Conservation (phyloP, 768 basidiomycete genomes). For the Kwoniella europaea region DNA sequence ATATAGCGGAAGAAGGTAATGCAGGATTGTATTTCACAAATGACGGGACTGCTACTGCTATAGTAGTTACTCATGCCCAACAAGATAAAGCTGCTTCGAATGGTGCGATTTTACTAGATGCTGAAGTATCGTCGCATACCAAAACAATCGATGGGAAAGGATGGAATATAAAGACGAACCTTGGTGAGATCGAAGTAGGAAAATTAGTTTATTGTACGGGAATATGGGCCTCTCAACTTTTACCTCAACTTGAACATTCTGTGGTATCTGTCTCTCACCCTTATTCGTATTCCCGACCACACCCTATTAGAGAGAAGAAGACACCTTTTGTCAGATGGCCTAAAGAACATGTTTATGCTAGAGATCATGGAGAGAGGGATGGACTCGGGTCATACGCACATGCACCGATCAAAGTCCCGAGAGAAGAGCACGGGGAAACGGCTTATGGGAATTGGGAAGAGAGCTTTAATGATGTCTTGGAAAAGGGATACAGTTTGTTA, state of each 20-base stretch:
- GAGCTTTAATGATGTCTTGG: slow-evolving; percentile 18
- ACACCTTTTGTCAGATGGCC: slow-evolving; percentile 30
- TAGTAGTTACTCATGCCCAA: slow-evolving; percentile 1
- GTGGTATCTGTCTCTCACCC: slow-evolving; percentile 29
- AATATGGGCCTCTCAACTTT: slow-evolving; percentile 28
- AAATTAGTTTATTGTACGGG: slow-evolving; percentile 19
- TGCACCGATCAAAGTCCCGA: slow-evolving; percentile 18
- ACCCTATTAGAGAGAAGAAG: slow-evolving; percentile 6
- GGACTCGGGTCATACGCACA: slow-evolving; percentile 26
- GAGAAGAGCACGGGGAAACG: slow-evolving; percentile 7
- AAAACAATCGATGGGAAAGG: not conserved
- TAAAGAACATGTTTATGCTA: slow-evolving; percentile 24
- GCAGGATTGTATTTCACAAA: slow-evolving; percentile 17
- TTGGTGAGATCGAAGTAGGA: slow-evolving; percentile 13
- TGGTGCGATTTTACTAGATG: slow-evolving; percentile 17
- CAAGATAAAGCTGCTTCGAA: slow-evolving; percentile 7
- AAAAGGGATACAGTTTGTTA: slow-evolving; percentile 11
- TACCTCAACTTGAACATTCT: slow-evolving; percentile 9
- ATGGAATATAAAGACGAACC: not conserved
- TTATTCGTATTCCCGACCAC: slow-evolving; percentile 22
- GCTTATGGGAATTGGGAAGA: slow-evolving; percentile 28
- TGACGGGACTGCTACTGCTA: slow-evolving; percentile 29
- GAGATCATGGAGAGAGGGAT: slow-evolving; percentile 24
- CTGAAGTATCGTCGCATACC: not conserved
- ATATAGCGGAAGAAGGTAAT: not conserved